Conservation (phyloP, 805 yeast genomes). For the Kuraishia hungarica region DNA sequence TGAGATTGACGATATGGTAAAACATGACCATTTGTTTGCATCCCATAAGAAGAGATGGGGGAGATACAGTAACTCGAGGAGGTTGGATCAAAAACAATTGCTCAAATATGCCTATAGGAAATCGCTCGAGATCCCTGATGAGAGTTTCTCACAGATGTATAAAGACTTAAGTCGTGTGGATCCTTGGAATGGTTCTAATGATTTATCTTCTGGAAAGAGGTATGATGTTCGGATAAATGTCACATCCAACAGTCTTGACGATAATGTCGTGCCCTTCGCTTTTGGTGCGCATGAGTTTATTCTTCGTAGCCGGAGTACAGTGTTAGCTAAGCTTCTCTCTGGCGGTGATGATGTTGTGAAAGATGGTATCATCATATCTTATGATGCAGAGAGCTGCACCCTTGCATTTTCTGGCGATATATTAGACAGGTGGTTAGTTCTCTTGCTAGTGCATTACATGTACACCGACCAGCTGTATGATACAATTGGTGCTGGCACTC, state of each 20-base stretch:
- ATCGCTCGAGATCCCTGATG: background rate
- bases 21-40: background rate
- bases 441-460: slow-evolving; percentile 14
- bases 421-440: slow-evolving; percentile 10
- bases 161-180: background rate
- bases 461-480: slow-evolving; percentile 15
- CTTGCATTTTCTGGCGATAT: slow-evolving; percentile 4
- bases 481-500: background rate
- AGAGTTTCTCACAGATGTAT: background rate
- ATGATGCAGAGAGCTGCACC: background rate
- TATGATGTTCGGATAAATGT: background rate
- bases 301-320: slow-evolving; percentile 1
- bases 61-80: background rate
- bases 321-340: slow-evolving; percentile 17
- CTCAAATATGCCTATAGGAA: background rate
- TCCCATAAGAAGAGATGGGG: background rate
- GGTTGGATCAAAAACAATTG: background rate
- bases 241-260: background rate
- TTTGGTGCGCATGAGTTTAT: background rate
- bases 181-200: background rate
- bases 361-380: background rate
- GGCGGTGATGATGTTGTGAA: slow-evolving; percentile 13
- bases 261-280: background rate
- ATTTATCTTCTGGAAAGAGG: background rate
- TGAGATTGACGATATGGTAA: background rate